Evolutionary conservation across 177 flowering plant genomes (phyloP).

Genomic region (Tripterygium wilfordii): DNA sequence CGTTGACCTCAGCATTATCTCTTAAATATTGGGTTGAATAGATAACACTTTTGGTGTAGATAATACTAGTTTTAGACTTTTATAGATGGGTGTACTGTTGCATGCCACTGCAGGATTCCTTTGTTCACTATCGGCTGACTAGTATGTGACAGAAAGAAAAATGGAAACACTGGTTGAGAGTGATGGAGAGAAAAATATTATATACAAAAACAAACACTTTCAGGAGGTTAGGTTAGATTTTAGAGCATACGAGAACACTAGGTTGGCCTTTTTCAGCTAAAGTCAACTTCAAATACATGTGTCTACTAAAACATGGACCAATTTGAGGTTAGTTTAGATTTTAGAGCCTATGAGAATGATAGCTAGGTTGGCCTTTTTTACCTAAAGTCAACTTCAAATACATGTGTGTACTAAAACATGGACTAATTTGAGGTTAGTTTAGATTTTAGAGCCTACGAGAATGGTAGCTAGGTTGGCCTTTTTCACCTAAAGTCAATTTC

Average conservation of each 20-base stretch:
- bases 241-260: neutral
- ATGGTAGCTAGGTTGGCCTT: neutral
- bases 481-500: slow-evolving; percentile 6
- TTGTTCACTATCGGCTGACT: neutral
- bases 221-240: neutral
- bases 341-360: neutral
- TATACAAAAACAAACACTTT: neutral
- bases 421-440: neutral
- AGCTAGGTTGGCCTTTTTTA: too few relatives aligned
- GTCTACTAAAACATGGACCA: neutral
- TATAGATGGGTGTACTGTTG: too few relatives aligned
- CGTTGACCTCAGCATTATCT: too few relatives aligned
- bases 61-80: too few relatives aligned
- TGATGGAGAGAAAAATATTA: neutral
- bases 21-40: too few relatives aligned
- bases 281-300: too few relatives aligned
- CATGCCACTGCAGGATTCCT: too few relatives aligned
- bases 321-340: neutral
- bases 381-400: too few relatives aligned
- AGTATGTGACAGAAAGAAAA: neutral
- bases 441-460: neutral
- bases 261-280: too few relatives aligned
- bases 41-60: too few relatives aligned
- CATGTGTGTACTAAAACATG: neutral
- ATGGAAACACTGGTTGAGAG: neutral